A percentile compares a stretch with the other conserved stretches of the same genome.
These are phyloP conservation scores for Talaromyces proteolyticus DNA, from an alignment of 495 filamentous ascomycete species.

Conservation along the genomic window DNA sequence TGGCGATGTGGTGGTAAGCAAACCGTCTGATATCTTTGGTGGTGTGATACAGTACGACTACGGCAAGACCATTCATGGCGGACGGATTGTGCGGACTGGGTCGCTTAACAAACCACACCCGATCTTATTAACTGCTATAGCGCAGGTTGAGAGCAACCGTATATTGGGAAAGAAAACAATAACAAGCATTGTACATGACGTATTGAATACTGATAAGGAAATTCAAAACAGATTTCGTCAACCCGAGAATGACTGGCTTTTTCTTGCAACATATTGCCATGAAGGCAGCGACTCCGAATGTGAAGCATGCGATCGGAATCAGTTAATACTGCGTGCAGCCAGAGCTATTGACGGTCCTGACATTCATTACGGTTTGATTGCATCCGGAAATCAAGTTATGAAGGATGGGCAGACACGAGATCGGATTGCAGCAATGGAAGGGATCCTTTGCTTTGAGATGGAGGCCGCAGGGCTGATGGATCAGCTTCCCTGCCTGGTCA, in stretches of 20 bases:
- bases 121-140: constrained; percentile 18
- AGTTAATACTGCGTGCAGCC: constrained; percentile 2
- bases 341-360: constrained; percentile 4
- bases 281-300: constrained; percentile 10
- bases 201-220: constrained; percentile 6
- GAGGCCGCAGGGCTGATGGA: no score
- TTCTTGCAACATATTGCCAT: constrained; percentile 20
- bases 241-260: constrained; percentile 20
- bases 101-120: constrained; percentile 12
- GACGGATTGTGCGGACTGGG: constrained; percentile 12
- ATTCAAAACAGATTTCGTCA: constrained; percentile 16
- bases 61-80: constrained; percentile 12
- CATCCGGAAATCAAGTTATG: constrained; percentile 19
- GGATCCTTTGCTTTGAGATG: constrained; percentile 9
- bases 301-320: constrained; percentile 10
- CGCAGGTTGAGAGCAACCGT: constrained; percentile 11
- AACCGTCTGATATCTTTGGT: constrained; percentile 9
- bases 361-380: no score
- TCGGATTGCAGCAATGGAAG: neutral
- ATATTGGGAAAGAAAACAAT: constrained; percentile 8
- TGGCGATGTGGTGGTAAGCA: constrained; percentile 28
- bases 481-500: no score
- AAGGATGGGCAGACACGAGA: constrained; percentile 11
- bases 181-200: constrained; percentile 8
- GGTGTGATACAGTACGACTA: constrained; percentile 29